These are phyloP conservation scores for Amanita molliuscula DNA, from an alignment of 768 basidiomycete species.

Conservation along the genomic window DNA sequence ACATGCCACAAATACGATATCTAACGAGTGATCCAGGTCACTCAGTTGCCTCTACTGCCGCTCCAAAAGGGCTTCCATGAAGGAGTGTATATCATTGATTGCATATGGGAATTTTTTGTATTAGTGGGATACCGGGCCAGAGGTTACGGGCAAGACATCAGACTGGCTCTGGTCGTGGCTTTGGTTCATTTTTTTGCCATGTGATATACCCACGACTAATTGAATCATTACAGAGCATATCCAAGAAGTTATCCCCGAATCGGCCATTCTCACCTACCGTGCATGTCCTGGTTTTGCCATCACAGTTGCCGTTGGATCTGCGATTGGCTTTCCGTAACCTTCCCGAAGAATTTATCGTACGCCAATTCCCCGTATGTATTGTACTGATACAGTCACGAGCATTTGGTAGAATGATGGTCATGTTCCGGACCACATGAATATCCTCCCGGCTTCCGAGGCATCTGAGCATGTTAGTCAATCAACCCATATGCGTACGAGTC, in stretches of 20 bases:
- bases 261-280: constrained; percentile 66
- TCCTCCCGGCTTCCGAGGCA: constrained; percentile 49
- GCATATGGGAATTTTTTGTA: constrained; percentile 73
- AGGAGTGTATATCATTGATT: constrained; percentile 61
- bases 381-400: not conserved
- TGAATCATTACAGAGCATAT: constrained; percentile 34
- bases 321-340: constrained; percentile 57
- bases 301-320: constrained; percentile 64
- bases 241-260: constrained; percentile 33
- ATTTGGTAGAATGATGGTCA: constrained; percentile 36
- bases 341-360: constrained; percentile 51
- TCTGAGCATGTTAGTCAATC: constrained; percentile 41
- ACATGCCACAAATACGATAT: not conserved
- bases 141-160: constrained; percentile 46
- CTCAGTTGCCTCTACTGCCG: constrained; percentile 31
- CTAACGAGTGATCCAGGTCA: constrained; percentile 29
- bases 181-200: constrained; percentile 27
- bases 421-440: constrained; percentile 71
- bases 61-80: constrained; percentile 25
- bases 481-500: constrained; percentile 1
- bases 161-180: constrained; percentile 47
- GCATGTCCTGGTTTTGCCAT: constrained; percentile 66
- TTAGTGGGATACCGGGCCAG: constrained; percentile 62
- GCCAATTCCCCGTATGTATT: constrained; percentile 14
- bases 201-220: not conserved